A percentile compares a stretch with the other conserved stretches of the same genome.
Evolutionary conservation across 108 stramenopile species (phyloP).

Genomic region (Skeletonema costatum): DNA sequence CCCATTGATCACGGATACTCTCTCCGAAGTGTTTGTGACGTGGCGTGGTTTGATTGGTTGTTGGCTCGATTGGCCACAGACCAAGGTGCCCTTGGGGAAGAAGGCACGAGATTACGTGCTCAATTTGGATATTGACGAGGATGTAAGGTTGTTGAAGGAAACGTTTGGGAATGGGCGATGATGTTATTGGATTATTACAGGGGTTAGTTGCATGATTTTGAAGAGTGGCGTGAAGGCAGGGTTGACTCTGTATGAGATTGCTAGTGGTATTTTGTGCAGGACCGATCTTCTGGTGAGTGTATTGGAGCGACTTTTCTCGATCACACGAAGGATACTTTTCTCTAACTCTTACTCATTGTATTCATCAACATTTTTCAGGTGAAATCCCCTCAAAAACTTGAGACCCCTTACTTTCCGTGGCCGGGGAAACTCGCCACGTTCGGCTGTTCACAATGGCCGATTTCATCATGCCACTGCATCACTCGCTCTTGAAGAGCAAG

Average conservation of each 20-base stretch:
- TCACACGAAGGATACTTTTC: background rate
- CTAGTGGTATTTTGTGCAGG: conserved; percentile 76
- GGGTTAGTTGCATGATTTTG: conserved; percentile 68
- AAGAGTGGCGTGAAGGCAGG: conserved; percentile 77
- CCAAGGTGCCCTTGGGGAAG: conserved; percentile 81
- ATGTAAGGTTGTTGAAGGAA: conserved; percentile 69
- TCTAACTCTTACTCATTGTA: background rate
- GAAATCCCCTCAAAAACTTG: conserved; percentile 81
- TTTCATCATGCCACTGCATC: conserved; percentile 86
- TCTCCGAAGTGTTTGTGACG: conserved; percentile 88
- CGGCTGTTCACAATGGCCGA: conserved; percentile 75
- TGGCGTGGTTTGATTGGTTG: conserved; percentile 99
- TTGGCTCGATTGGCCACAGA: conserved; percentile 97
- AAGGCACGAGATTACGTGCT: conserved; percentile 68
- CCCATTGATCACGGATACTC: conserved; percentile 99
- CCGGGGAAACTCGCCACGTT: conserved; percentile 72
- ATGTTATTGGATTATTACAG: conserved; percentile 82
- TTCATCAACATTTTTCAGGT: conserved; percentile 21
- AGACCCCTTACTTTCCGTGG: conserved; percentile 77
- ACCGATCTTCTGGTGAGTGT: conserved; percentile 59
- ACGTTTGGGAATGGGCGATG: conserved; percentile 61
- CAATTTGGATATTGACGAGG: conserved; percentile 76
- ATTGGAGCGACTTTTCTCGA: no score
- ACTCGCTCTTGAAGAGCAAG: conserved; percentile 70
- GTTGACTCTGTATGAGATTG: conserved; percentile 83